Percentiles rank a stretch among this genome's conserved stretches.
Conservation (phyloP, 768 basidiomycete genomes). For the Leucosporidium scottii region DNA sequence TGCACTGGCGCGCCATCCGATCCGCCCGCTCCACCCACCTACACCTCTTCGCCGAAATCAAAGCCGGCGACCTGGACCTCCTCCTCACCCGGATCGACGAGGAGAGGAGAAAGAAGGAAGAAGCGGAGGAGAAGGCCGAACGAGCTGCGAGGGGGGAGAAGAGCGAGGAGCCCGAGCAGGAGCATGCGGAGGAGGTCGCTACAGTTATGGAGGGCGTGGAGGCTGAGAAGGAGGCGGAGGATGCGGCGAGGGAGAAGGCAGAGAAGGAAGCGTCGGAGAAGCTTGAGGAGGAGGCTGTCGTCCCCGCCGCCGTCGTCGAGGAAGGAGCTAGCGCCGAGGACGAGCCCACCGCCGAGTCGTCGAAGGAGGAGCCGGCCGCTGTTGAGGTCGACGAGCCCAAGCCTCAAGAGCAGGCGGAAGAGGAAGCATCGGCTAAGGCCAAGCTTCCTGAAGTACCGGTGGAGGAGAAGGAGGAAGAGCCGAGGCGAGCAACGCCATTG, state of each 20-base stretch:
- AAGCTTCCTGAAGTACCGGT: too few relatives aligned
- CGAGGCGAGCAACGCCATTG: background rate
- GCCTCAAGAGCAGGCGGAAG: too few relatives aligned
- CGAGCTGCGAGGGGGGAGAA: background rate
- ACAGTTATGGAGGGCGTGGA: background rate
- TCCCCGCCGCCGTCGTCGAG: background rate
- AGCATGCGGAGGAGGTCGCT: slow-evolving; percentile 11
- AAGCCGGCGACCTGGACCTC: slow-evolving; percentile 62
- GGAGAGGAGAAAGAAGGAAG: slow-evolving; percentile 7
- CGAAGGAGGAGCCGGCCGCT: background rate
- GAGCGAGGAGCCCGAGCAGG: background rate
- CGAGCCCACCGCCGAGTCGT: background rate
- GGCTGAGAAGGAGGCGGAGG: slow-evolving; percentile 1
- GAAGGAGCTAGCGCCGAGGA: background rate
- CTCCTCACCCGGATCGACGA: slow-evolving; percentile 43
- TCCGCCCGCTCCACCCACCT: slow-evolving; percentile 65
- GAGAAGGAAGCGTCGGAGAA: background rate
- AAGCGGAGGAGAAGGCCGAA: background rate
- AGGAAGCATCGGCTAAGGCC: too few relatives aligned
- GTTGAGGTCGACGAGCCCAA: too few relatives aligned
- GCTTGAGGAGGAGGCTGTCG: background rate
- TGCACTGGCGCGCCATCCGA: slow-evolving; percentile 74
- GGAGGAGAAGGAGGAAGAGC: too few relatives aligned
- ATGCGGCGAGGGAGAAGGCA: background rate
- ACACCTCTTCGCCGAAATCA: slow-evolving; percentile 68